Base-by-base conservation (phyloP, 2,329 filamentous ascomycete genomes). In the Aspergillus sp. region DNA sequence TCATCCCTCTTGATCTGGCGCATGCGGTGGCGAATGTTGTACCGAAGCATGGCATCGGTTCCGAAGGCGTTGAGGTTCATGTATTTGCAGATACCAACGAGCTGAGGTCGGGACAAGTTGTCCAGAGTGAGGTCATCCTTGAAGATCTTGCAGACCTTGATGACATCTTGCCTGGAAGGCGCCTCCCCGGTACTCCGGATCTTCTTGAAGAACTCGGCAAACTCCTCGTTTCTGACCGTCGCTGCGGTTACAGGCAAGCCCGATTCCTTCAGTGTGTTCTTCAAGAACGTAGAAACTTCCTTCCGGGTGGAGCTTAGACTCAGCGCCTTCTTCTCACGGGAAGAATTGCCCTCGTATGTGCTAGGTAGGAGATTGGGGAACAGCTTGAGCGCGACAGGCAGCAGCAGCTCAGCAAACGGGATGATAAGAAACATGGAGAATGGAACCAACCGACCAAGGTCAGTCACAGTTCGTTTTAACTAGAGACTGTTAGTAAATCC, bases 81-180 rank as follows among this genome's bases (percentile, higher is more conserved):
- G 81, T 99, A 99, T 61, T 91, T 89, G 83, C 95, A 98, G 84
- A 98, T 99, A 56, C 90, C 96, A 31, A 99, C 93, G 52, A 99
- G 82, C 77, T 99, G 95, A 15, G 95, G 95, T 62, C 95, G 86
- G 17, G 93, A 97, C 64, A 99, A 80, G 78, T 99, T 99, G 85
- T 99, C 95, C 33, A 99, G 83, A 0, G 95, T 99, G 68, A 99
- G 74, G 75, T 99, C 95, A 73, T 99, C 95, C 75, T 95, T 96
- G 86, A 99, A 99, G 64, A 96, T 90, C 83, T 97, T 96, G 86
- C 95, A 98, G 62, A 99, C 93, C 78, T 95, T 96, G 82, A 99
- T 96, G 62, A 99, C 91, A 72, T 99, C 95, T 64, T 93, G 85
- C 54, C 87, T 85, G 4, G 90, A 95, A 1, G 95, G 95, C 46